Base-by-base conservation (phyloP, 2,329 filamentous ascomycete species). In the Apiospora phragmitis region DNA sequence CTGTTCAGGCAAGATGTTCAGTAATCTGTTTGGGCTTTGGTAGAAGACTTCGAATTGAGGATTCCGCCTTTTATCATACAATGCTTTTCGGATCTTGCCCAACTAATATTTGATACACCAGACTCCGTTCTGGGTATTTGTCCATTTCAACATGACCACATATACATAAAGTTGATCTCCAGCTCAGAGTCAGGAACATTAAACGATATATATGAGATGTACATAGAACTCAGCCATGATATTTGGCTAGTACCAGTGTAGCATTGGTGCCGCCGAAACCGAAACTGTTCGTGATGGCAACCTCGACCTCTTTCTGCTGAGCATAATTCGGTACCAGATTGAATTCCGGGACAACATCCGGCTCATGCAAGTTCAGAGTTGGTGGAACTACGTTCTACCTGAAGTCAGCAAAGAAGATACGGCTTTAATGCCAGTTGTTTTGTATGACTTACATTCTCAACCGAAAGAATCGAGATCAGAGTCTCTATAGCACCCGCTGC, bases 241-340 rank as follows among this genome's bases (percentile, higher is more conserved):
- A 71, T 74, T 84, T 87, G 9, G 87, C 87, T 76, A 98, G 95
- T 68, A 94, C 94, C 47, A 99, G 84, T 69, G 91, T 94, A 55
- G 95, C 95, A 83, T 99, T 99, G 1, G 95, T 98, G 21, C 96
- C 96, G 14, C 96, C 96, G 83, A 99, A 99, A 0, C 96, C 96
- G 83, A 99, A 99, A 79, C 95, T 98, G 78, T 99, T 99, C 4
- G 94, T 96, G 71, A 99, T 77, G 6, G 93, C 93, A 29, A 95
- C 91, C 70, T 90, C 84, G 14, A 98, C 89, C 2, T 85, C 79
- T 74, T 89, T 91, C 68, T 92, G 81, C 80, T 98, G 95, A 0
- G 94, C 87, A 65, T 85, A 78, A 4, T 90, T 85, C 0, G 94
- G 89, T 4, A 97, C 91, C 80, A 98, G 95, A 79, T 98, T 98